These are phyloP conservation scores for Hyphopichia pseudoburtonii DNA, from an alignment of 1,139 yeast species.

Conservation along the genomic window DNA sequence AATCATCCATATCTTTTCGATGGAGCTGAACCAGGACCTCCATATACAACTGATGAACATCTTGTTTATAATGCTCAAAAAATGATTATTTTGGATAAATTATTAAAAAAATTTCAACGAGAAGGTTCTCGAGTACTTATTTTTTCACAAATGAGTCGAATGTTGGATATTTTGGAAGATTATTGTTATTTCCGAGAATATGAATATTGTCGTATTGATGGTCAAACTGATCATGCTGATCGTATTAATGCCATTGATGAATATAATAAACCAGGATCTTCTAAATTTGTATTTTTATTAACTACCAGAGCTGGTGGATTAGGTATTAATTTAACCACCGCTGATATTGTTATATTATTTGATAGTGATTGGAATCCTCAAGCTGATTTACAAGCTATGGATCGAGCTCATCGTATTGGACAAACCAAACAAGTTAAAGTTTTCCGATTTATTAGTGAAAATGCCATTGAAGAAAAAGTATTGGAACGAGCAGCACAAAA, in stretches of 20 bases:
- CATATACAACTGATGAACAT: constrained; percentile 81
- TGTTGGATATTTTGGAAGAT: constrained; percentile 77
- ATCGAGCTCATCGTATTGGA: constrained; percentile 84
- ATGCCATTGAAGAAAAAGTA: constrained; percentile 80
- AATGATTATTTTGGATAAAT: constrained; percentile 67
- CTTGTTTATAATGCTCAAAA: constrained; percentile 71
- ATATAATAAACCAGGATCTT: constrained; percentile 67
- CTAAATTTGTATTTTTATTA: constrained; percentile 66
- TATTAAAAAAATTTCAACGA: constrained; percentile 58
- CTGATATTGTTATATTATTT: constrained; percentile 70
- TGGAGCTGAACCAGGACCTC: constrained; percentile 89
- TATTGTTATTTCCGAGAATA: constrained; percentile 68
- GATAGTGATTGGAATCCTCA: constrained; percentile 90
- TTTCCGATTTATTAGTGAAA: constrained; percentile 72
- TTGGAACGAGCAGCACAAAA: constrained; percentile 80
- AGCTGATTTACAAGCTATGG: constrained; percentile 87
- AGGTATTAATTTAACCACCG: constrained; percentile 76
- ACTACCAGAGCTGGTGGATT: constrained; percentile 89
- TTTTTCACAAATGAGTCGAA: constrained; percentile 80
- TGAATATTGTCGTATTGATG: constrained; percentile 76
- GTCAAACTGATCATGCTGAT: constrained; percentile 77
- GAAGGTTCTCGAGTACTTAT: constrained; percentile 77
- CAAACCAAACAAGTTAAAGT: constrained; percentile 81
- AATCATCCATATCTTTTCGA: constrained; percentile 82
- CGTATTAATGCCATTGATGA: constrained; percentile 76